Conservation (phyloP, 257 asterid genomes). For the Vinca minor region DNA sequence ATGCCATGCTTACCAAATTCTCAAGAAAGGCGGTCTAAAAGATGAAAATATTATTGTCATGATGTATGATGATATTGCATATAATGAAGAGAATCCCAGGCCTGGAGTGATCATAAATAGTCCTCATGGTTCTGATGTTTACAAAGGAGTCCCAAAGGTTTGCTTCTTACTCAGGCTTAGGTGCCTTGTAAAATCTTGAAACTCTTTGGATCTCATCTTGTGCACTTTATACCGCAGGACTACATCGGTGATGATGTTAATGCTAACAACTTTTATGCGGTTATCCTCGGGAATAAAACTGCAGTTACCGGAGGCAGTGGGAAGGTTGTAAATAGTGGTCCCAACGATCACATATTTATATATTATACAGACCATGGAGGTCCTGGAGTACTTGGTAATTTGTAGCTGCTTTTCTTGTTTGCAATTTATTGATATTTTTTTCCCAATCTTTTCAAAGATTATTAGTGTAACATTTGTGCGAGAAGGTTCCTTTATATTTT, state of each 20-base stretch:
- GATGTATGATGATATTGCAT: constrained; percentile 92
- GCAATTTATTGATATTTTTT: not conserved
- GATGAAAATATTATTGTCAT: constrained; percentile 85
- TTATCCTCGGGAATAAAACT: constrained; percentile 69
- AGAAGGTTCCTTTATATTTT: too few species aligned
- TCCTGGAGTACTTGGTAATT: constrained; percentile 80
- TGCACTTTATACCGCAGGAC: constrained; percentile 50
- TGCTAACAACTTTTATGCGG: constrained; percentile 64
- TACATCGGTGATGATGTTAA: constrained; percentile 70
- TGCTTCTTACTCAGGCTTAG: constrained; percentile 9
- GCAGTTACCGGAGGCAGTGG: constrained; percentile 88
- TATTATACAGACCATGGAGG: constrained; percentile 94
- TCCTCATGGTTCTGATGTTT: constrained; percentile 82
- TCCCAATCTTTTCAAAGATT: too few species aligned
- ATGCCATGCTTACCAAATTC: constrained; percentile 91
- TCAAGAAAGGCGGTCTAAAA: constrained; percentile 79
- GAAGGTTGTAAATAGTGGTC: constrained; percentile 88
- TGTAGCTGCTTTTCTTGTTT: not conserved
- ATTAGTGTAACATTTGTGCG: too few species aligned
- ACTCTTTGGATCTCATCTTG: constrained; percentile 17
- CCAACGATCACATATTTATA: constrained; percentile 77
- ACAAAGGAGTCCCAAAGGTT: constrained; percentile 95
- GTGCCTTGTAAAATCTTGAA: constrained; percentile 10
- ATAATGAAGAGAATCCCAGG: constrained; percentile 66
- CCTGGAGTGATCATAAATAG: constrained; percentile 82